Percentiles rank a stretch among this genome's conserved stretches.
Evolutionary conservation across 495 filamentous ascomycete species (phyloP).

Genomic region (Trichoderma reesei): DNA sequence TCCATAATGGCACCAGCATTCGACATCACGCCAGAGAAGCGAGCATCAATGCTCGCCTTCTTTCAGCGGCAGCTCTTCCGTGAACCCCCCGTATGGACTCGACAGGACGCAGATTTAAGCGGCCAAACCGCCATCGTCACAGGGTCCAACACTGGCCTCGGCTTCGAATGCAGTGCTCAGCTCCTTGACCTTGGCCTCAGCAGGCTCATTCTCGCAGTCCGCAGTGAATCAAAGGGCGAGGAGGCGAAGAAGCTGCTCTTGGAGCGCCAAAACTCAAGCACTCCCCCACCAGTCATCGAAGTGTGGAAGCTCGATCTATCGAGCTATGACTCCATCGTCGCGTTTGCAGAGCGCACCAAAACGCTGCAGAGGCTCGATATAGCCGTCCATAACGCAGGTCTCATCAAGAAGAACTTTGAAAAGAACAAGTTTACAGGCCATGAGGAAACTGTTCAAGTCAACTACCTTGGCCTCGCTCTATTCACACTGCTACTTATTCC

Average conservation of each 20-base stretch:
- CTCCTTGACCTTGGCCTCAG: constrained; percentile 32
- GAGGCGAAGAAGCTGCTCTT: constrained; percentile 11
- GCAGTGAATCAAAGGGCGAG: constrained; percentile 35
- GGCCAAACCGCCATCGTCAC: constrained; percentile 40
- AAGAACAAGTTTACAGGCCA: constrained; percentile 20
- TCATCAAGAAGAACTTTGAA: constrained; percentile 18
- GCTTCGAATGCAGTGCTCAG: constrained; percentile 35
- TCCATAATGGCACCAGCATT: neutral
- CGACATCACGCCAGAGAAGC: neutral
- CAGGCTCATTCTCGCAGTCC: constrained; percentile 39
- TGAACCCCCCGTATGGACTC: constrained; percentile 11
- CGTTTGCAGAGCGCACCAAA: constrained; percentile 31
- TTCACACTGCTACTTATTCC: constrained; percentile 26
- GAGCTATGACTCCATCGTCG: constrained; percentile 29
- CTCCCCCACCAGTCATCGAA: constrained; percentile 22
- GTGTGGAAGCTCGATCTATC: constrained; percentile 47
- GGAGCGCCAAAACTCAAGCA: neutral
- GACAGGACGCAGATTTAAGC: constrained; percentile 16
- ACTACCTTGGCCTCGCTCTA: constrained; percentile 38
- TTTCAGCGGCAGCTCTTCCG: constrained; percentile 14
- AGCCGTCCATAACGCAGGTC: constrained; percentile 39
- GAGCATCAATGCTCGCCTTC: neutral
- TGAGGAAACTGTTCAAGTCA: constrained; percentile 41
- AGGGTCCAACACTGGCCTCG: constrained; percentile 41
- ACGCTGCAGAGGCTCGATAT: constrained; percentile 33